Percentiles rank a stretch among this genome's conserved stretches.
These are phyloP conservation scores for Trichoderma hamatum DNA, from an alignment of 2,329 filamentous ascomycete species.

Conservation along the genomic window DNA sequence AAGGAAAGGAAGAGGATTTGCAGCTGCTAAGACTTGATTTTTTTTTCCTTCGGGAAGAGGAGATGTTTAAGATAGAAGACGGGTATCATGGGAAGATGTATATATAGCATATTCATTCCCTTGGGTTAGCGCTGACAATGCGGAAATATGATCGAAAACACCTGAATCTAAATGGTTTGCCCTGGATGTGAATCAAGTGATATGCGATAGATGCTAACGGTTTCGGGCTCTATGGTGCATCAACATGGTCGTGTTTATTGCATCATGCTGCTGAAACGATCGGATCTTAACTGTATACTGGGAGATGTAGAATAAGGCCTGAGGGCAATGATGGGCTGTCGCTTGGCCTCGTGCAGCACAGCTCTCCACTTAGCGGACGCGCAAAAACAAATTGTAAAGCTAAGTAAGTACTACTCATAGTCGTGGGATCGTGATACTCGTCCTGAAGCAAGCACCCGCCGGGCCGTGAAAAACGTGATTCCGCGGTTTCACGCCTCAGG, in stretches of 20 bases:
- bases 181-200: background rate
- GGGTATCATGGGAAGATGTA: background rate
- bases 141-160: conserved; percentile 2
- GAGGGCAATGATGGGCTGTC: background rate
- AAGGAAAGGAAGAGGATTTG: conserved; percentile 5
- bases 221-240: background rate
- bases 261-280: background rate
- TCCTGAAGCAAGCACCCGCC: conserved; percentile 13
- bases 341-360: background rate
- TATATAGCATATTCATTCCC: background rate
- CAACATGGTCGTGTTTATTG: background rate
- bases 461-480: conserved; percentile 20
- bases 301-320: background rate
- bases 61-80: background rate
- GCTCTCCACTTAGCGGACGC: background rate
- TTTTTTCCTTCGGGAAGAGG: background rate
- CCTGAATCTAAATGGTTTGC: background rate
- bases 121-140: background rate
- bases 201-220: background rate
- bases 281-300: background rate
- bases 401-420: background rate
- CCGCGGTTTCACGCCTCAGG: conserved; percentile 9
- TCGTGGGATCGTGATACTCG: background rate
- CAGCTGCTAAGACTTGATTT: conserved; percentile 1
- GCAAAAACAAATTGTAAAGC: background rate